These are phyloP conservation scores for Omphalotus guepiniiformis DNA, from an alignment of 768 basidiomycete species.

Conservation along the genomic window DNA sequence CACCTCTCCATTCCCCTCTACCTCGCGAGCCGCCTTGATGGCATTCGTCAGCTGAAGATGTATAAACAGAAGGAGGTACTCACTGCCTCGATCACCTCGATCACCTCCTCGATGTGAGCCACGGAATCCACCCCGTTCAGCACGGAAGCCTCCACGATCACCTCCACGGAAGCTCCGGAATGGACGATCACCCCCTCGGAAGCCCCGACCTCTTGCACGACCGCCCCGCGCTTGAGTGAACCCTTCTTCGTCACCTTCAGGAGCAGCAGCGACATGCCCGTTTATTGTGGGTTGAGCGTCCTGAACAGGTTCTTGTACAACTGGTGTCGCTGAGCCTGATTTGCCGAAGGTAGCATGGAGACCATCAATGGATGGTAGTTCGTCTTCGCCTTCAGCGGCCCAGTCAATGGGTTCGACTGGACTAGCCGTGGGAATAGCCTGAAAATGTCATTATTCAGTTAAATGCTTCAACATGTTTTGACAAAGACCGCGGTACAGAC, in stretches of 20 bases:
- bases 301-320: conserved; percentile 26
- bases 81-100: conserved; percentile 30
- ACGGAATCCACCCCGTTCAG: conserved; percentile 17
- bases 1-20: conserved; percentile 47
- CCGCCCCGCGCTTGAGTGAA: conserved; percentile 50
- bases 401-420: conserved; percentile 59
- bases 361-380: conserved; percentile 70
- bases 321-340: conserved; percentile 68
- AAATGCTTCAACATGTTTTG: conserved; percentile 6
- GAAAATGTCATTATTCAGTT: conserved; percentile 1
- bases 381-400: conserved; percentile 76
- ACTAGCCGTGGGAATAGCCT: conserved; percentile 16
- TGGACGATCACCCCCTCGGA: conserved; percentile 18
- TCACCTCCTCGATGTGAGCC: conserved; percentile 31
- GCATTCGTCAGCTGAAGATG: conserved; percentile 17
- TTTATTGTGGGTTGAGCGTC: conserved; percentile 28
- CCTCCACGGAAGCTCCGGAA: conserved; percentile 35
- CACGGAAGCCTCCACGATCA: conserved; percentile 24
- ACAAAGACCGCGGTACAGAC: conserved; percentile 11
- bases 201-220: conserved; percentile 18
- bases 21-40: conserved; percentile 31
- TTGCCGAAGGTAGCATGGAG: conserved; percentile 76
- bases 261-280: conserved; percentile 21
- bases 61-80: neutral
- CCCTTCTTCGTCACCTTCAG: conserved; percentile 39